Conservation (phyloP, 2,329 filamentous ascomycete genomes). For the Neofusicoccum sp. region DNA sequence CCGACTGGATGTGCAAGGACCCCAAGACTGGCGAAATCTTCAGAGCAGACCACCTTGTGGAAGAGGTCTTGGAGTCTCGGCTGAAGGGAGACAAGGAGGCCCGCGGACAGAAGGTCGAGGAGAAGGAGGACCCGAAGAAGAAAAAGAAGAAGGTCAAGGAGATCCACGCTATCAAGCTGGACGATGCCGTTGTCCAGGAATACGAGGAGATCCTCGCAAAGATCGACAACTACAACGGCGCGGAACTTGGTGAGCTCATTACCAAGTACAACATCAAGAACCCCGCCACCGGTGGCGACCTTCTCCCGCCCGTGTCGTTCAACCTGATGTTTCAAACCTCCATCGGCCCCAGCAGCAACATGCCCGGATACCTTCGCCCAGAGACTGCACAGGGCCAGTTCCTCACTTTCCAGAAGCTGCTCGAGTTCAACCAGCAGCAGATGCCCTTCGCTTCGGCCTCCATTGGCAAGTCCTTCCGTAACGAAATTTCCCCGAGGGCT, state of each 20-base stretch:
- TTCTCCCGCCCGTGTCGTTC: slow-evolving; percentile 82
- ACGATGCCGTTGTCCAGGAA: slow-evolving; percentile 81
- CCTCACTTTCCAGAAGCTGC: slow-evolving; percentile 91
- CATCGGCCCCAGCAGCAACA: slow-evolving; percentile 88
- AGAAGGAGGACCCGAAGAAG: slow-evolving; percentile 78
- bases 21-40: slow-evolving; percentile 96
- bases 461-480: slow-evolving; percentile 96
- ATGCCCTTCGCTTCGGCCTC: slow-evolving; percentile 98
- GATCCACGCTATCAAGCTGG: slow-evolving; percentile 76
- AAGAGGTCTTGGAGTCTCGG: slow-evolving; percentile 84
- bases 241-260: slow-evolving; percentile 83
- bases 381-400: slow-evolving; percentile 99
- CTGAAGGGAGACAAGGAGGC: slow-evolving; percentile 91
- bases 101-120: slow-evolving; percentile 73
- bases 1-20: slow-evolving; percentile 99
- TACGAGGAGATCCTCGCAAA: slow-evolving; percentile 89
- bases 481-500: slow-evolving; percentile 91
- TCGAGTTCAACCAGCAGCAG: slow-evolving; percentile 90
- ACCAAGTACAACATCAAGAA: slow-evolving; percentile 89
- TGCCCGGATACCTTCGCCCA: slow-evolving; percentile 80
- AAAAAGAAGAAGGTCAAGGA: slow-evolving; percentile 81
- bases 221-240: slow-evolving; percentile 92
- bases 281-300: slow-evolving; percentile 72
- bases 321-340: slow-evolving; percentile 98
- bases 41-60: slow-evolving; percentile 92